Conservation (phyloP, 371 early-diverging fungal genomes). For the Cladochytrium tenue region DNA sequence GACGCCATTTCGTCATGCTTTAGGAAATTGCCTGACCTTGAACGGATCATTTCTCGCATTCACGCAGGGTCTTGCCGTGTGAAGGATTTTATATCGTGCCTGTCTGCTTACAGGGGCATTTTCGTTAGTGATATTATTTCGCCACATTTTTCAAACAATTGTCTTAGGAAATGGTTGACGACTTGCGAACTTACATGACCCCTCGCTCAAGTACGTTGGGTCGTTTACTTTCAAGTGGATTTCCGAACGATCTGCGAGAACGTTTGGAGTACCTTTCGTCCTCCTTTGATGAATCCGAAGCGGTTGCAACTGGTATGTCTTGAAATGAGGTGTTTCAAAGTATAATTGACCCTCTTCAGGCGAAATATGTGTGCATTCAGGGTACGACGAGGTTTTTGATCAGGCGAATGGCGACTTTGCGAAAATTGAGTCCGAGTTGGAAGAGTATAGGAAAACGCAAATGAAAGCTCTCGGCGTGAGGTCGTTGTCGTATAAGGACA, state of each 20-base stretch:
- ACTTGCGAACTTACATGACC: constrained; percentile 19
- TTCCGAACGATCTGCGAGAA: constrained; percentile 22
- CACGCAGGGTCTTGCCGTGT: constrained; percentile 81
- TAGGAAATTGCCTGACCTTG: constrained; percentile 82
- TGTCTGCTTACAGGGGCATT: constrained; percentile 63
- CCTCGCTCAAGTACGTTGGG: constrained; percentile 28
- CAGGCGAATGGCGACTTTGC: constrained; percentile 52
- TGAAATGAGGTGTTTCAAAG: background rate
- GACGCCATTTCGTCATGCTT: constrained; percentile 41
- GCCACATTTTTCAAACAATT: background rate
- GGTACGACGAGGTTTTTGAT: constrained; percentile 80
- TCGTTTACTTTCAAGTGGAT: constrained; percentile 14
- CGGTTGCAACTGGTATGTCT: constrained; percentile 63
- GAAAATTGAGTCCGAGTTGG: constrained; percentile 66
- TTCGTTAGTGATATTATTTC: constrained; percentile 42
- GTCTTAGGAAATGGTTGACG: constrained; percentile 17
- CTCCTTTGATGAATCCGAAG: constrained; percentile 73
- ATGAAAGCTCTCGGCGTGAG: constrained; percentile 52
- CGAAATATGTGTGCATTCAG: constrained; percentile 70
- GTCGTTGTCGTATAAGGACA: constrained; percentile 69
- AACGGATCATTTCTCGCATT: constrained; percentile 86
- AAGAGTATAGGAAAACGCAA: constrained; percentile 62
- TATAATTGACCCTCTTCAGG: constrained; percentile 25
- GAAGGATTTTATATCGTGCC: constrained; percentile 69
- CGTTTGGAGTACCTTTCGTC: constrained; percentile 61